phyloP scores from a whole-genome alignment of 768 basidiomycete species.

The Boletus huronensis region DNA sequence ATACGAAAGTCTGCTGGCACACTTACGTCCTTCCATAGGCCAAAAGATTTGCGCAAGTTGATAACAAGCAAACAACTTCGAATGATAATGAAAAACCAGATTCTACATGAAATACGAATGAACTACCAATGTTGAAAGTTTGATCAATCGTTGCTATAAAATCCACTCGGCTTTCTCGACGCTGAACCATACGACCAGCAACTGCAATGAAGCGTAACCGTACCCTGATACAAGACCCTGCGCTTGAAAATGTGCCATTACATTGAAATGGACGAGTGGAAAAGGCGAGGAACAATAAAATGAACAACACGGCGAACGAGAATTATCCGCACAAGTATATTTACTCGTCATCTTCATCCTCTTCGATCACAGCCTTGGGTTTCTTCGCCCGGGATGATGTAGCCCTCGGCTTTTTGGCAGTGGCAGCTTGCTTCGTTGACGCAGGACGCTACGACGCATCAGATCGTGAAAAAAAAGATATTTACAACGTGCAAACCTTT shows the following conservation, averaged over 20 bases:
- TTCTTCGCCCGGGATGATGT: slow-evolving; percentile 32
- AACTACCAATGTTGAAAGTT: not conserved
- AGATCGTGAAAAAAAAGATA: not conserved
- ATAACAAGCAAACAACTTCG: not conserved
- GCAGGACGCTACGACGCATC: slow-evolving; percentile 37
- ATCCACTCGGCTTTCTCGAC: not conserved
- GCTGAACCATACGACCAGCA: not conserved
- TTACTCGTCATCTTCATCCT: slow-evolving; percentile 36
- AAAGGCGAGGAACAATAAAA: not conserved
- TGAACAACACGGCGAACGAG: slow-evolving; percentile 4
- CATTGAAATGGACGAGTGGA: slow-evolving; percentile 2
- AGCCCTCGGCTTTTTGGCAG: slow-evolving; percentile 38
- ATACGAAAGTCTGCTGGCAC: not conserved
- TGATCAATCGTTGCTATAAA: not conserved
- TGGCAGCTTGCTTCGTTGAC: slow-evolving; percentile 43
- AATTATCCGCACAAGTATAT: not conserved
- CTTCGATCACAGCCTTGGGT: slow-evolving; percentile 47
- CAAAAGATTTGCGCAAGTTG: not conserved
- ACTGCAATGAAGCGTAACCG: slow-evolving; percentile 2
- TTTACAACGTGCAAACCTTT: slow-evolving; percentile 46
- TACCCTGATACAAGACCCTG: slow-evolving; percentile 4
- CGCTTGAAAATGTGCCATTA: slow-evolving; percentile 7
- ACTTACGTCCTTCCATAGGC: not conserved
- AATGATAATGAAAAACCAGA: not conserved
- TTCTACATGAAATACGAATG: not conserved